Base-by-base conservation (phyloP, 1,139 yeast species). In the Pichia sp. region DNA sequence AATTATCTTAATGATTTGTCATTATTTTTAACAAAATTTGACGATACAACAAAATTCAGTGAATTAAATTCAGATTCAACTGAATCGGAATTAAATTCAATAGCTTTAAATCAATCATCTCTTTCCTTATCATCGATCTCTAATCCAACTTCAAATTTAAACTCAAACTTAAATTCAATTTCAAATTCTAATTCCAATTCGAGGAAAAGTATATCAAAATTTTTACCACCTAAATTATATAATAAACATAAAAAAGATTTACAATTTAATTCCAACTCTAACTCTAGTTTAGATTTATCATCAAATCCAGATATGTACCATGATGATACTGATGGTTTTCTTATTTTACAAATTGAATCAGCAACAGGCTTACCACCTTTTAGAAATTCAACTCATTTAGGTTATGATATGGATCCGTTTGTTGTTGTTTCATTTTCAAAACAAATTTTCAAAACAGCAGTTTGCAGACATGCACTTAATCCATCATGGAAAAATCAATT, bases 401-500 rank as follows among this genome's bases (percentile, higher is more conserved):
- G 92, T 0, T 92, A 83, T 58, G 96, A 89, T 61, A 87, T 92
- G 95, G 98, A 92, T 59, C 97, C 98, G 0, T 92, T 90, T 65
- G 95, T 90, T 6, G 92, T 90, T 20, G 82, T 87, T 0, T 82
- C 96, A 0, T 87, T 90, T 62, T 97, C 97, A 11, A 83, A 86
- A 58, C 83, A 84, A 52, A 87, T 94, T 0, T 90, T 80, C 62
- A 76, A 95, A 54, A 89, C 97, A 0, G 82, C 92, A 25, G 84
- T 89, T 80, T 77, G 82, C 55, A 76, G 87, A 28, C 97, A 90
- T 59, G 83, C 87, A 1, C 64, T 87, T 43, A 83, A 82, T 48
- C 98, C 98, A 0, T 73, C 81, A 1, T 92, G 59, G 96, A 90
- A 63, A 68, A 84, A 54, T 66, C 90, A 35, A 82, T 92, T 2